phyloP scores from a whole-genome alignment of 495 filamentous ascomycete species.

The Cryomyces antarcticus region DNA sequence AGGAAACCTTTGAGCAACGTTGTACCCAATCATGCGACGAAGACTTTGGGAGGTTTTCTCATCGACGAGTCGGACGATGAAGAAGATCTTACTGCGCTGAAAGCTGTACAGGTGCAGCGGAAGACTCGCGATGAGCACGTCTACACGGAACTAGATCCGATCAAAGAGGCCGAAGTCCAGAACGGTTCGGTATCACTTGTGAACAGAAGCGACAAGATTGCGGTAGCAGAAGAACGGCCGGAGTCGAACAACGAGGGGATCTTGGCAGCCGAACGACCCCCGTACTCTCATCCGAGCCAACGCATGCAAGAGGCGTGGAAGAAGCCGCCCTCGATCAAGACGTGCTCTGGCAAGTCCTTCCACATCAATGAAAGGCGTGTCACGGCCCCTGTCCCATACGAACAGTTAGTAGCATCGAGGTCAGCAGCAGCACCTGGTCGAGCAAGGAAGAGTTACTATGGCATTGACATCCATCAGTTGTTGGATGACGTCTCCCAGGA shows the following conservation, averaged over 20 bases:
- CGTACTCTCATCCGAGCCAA: too few relatives aligned
- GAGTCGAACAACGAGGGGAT: slow-evolving; percentile 12
- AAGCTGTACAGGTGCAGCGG: slow-evolving; percentile 6
- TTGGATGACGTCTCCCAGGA: slow-evolving; percentile 46
- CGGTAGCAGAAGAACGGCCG: not conserved
- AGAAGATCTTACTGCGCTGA: slow-evolving; percentile 6
- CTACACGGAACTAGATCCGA: not conserved
- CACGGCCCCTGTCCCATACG: slow-evolving; percentile 33
- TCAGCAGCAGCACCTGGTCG: slow-evolving; percentile 46
- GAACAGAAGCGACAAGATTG: not conserved
- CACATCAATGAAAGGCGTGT: slow-evolving; percentile 31
- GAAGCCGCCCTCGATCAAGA: slow-evolving; percentile 25
- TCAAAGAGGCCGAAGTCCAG: slow-evolving; percentile 6
- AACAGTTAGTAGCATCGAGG: slow-evolving; percentile 46
- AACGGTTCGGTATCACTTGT: not conserved
- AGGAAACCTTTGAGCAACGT: slow-evolving; percentile 13
- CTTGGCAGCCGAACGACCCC: not conserved
- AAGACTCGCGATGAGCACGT: not conserved
- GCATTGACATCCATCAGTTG: slow-evolving; percentile 69
- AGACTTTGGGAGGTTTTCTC: slow-evolving; percentile 6
- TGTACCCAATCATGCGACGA: slow-evolving; percentile 1
- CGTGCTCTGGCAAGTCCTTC: slow-evolving; percentile 43
- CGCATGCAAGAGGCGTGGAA: too few relatives aligned
- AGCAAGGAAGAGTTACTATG: slow-evolving; percentile 73
- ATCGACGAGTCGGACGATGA: slow-evolving; percentile 16